Evolutionary conservation across 306 rosid genomes (phyloP).

Genomic region (Cucurbita pepo): DNA sequence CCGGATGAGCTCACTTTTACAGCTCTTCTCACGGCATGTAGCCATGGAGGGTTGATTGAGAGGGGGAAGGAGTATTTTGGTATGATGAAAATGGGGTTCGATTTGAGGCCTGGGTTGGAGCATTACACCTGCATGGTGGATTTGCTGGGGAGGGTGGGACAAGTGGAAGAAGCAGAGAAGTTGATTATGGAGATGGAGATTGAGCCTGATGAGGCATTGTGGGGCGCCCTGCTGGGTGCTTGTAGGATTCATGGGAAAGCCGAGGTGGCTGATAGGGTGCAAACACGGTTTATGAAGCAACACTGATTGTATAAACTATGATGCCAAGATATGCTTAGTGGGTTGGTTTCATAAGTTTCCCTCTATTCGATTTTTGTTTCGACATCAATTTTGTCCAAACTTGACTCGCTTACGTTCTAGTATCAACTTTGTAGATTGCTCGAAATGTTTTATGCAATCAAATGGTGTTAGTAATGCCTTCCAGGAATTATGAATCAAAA

Average conservation of each 20-base stretch:
- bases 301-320: neutral
- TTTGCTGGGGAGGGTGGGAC: constrained; percentile 55
- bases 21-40: constrained; percentile 34
- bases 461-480: neutral
- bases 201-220: constrained; percentile 40
- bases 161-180: constrained; percentile 54
- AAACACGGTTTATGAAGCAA: neutral
- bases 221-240: constrained; percentile 24
- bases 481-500: neutral
- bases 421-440: neutral
- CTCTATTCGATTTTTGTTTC: neutral
- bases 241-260: neutral
- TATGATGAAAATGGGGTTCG: constrained; percentile 38
- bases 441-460: neutral
- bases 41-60: constrained; percentile 55
- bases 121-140: constrained; percentile 78
- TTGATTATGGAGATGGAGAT: constrained; percentile 35
- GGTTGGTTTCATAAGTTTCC: neutral
- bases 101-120: constrained; percentile 26
- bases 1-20: constrained; percentile 45
- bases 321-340: neutral
- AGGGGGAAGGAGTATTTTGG: constrained; percentile 38
- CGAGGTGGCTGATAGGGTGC: neutral
- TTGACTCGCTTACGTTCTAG: neutral
- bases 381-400: neutral